phyloP scores from a whole-genome alignment of 2,329 filamentous ascomycete genomes.

The Emergomyces orientalis region DNA sequence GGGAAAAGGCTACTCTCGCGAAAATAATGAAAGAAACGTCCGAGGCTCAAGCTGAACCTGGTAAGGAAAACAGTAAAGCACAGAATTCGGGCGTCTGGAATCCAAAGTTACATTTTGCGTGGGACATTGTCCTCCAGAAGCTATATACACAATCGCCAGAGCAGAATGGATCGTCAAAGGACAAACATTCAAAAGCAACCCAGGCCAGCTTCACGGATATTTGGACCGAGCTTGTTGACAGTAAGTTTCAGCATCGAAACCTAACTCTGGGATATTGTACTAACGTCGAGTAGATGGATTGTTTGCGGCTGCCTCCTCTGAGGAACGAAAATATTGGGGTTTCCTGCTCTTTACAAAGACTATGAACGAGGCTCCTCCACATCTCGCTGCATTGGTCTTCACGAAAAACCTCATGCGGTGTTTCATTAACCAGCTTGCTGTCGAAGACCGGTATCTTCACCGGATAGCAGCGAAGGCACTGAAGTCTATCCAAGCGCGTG shows the following conservation, averaged over 20 bases:
- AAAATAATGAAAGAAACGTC: slow-evolving; percentile 66
- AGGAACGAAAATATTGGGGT: slow-evolving; percentile 84
- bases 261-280: slow-evolving; percentile 10
- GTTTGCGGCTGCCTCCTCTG: slow-evolving; percentile 71
- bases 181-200: slow-evolving; percentile 30
- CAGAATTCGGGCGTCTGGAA: slow-evolving; percentile 61
- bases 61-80: slow-evolving; percentile 22
- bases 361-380: slow-evolving; percentile 45
- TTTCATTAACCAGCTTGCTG: slow-evolving; percentile 71
- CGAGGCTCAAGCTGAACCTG: slow-evolving; percentile 22
- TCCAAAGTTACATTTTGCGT: slow-evolving; percentile 75
- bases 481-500: slow-evolving; percentile 58
- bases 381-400: slow-evolving; percentile 55
- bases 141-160: slow-evolving; percentile 24
- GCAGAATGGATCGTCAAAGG: slow-evolving; percentile 24
- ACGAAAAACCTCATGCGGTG: slow-evolving; percentile 74
- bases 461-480: slow-evolving; percentile 66
- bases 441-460: slow-evolving; percentile 69
- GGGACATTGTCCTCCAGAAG: slow-evolving; percentile 62
- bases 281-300: slow-evolving; percentile 54
- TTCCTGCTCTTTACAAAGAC: slow-evolving; percentile 79
- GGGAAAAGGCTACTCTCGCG: slow-evolving; percentile 59
- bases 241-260: slow-evolving; percentile 44
- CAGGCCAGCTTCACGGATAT: slow-evolving; percentile 57
- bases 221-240: slow-evolving; percentile 79